Conservation (phyloP, 257 asterid genomes). For the Rehmannia glutinosa region DNA sequence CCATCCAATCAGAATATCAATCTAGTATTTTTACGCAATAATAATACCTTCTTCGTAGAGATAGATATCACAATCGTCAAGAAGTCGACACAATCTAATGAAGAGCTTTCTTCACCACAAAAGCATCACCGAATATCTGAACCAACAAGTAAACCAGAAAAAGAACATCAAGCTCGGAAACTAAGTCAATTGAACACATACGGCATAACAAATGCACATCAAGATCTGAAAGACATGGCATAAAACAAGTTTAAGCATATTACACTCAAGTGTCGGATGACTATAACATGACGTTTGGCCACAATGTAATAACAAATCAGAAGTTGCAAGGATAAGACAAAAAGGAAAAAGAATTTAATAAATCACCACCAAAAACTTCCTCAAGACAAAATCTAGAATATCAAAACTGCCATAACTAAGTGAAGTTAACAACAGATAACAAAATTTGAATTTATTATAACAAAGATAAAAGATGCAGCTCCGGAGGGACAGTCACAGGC, state of each 20-base stretch:
- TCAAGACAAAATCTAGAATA: neutral
- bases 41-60: no score
- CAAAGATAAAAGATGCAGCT: no score
- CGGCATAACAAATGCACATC: no score
- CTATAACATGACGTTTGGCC: neutral
- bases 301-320: neutral
- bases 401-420: neutral
- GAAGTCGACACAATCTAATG: slow-evolving; percentile 61
- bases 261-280: no score
- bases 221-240: no score
- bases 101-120: slow-evolving; percentile 73
- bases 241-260: no score
- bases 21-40: no score
- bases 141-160: slow-evolving; percentile 10
- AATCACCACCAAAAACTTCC: neutral
- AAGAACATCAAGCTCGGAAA: neutral
- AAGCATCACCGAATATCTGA: slow-evolving; percentile 63
- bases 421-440: neutral
- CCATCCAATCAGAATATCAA: no score
- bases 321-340: neutral
- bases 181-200: neutral
- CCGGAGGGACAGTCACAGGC: no score
- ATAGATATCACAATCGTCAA: slow-evolving; percentile 44
- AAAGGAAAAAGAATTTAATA: neutral
- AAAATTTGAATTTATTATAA: no score